These are phyloP conservation scores for Podospora bellae-mahoneyi DNA, from an alignment of 495 filamentous ascomycete species.

Conservation along the genomic window DNA sequence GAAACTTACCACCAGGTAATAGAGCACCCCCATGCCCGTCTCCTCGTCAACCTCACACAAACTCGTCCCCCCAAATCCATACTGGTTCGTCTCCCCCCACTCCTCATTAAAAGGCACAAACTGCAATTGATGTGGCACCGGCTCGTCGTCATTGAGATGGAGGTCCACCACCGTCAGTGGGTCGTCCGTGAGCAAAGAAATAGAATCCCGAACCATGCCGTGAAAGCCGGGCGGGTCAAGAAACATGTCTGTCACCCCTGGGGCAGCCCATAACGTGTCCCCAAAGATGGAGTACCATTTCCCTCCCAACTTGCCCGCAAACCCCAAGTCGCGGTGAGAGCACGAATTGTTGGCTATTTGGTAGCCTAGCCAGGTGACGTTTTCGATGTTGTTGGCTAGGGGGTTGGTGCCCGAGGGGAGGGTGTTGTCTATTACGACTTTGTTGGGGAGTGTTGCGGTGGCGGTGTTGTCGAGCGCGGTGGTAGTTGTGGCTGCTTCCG, in stretches of 20 bases:
- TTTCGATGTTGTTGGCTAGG: constrained; percentile 18
- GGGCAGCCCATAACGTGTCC: constrained; percentile 37
- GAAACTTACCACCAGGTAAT: constrained; percentile 31
- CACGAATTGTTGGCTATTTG: constrained; percentile 38
- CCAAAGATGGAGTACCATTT: constrained; percentile 40
- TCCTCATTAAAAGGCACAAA: constrained; percentile 33
- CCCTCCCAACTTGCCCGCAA: constrained; percentile 35
- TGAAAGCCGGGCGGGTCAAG: constrained; percentile 31
- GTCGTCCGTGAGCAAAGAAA: constrained; percentile 32
- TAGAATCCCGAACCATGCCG: constrained; percentile 37
- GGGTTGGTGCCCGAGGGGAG: constrained; percentile 34
- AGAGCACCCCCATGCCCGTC: constrained; percentile 22
- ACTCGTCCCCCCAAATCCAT: constrained; percentile 39
- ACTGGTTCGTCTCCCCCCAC: constrained; percentile 35
- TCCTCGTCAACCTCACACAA: constrained; percentile 31
- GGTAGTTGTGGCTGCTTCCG: no score
- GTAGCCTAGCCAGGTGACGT: constrained; percentile 31
- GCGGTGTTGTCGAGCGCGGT: neutral
- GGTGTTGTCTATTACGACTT: constrained; percentile 31
- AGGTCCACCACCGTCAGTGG: constrained; percentile 32
- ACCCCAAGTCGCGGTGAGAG: constrained; percentile 41
- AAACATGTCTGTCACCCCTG: constrained; percentile 29
- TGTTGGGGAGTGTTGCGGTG: neutral
- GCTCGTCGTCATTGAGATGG: constrained; percentile 31
- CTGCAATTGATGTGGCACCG: constrained; percentile 33